Percentiles rank a stretch among this genome's conserved stretches.
phyloP scores from a whole-genome alignment of 805 yeast species.

The Candida succiphila region DNA sequence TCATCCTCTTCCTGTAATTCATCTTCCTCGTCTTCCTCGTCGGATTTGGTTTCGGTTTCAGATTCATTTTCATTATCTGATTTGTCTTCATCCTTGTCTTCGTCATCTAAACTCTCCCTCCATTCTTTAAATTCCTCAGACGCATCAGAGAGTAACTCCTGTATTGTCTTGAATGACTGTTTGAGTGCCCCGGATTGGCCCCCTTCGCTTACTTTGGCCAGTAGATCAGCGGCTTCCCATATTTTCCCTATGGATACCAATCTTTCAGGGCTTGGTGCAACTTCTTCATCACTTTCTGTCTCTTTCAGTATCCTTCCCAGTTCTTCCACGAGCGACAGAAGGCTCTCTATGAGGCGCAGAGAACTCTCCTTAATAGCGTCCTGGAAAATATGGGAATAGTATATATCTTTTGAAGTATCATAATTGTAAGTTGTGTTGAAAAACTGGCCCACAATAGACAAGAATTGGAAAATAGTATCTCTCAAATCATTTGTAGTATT shows the following conservation, averaged over 20 bases:
- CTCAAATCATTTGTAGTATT: constrained; percentile 37
- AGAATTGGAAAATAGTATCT: too few species aligned
- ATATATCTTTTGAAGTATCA: too few species aligned
- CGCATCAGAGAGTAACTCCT: constrained; percentile 47
- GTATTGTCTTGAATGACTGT: constrained; percentile 31
- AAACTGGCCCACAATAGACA: constrained; percentile 36
- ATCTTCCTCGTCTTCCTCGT: not conserved
- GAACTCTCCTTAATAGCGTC: too few species aligned
- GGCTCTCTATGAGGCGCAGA: too few species aligned
- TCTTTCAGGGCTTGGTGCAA: constrained; percentile 27
- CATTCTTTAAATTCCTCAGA: constrained; percentile 61
- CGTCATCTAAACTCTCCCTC: constrained; percentile 50
- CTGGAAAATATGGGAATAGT: too few species aligned
- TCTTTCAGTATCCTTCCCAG: constrained; percentile 6
- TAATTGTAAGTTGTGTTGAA: constrained; percentile 25
- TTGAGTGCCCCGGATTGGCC: constrained; percentile 50
- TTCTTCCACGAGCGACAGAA: constrained; percentile 7
- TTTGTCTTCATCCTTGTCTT: constrained; percentile 5
- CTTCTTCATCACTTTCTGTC: constrained; percentile 6
- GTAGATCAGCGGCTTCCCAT: constrained; percentile 56
- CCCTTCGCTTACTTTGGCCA: constrained; percentile 29
- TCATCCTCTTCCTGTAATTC: not conserved
- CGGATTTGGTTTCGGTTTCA: constrained; percentile 8
- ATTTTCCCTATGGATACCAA: constrained; percentile 54
- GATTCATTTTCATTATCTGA: constrained; percentile 13